Conservation (phyloP, 345 rosid species). For the Eucalyptus victrix region DNA sequence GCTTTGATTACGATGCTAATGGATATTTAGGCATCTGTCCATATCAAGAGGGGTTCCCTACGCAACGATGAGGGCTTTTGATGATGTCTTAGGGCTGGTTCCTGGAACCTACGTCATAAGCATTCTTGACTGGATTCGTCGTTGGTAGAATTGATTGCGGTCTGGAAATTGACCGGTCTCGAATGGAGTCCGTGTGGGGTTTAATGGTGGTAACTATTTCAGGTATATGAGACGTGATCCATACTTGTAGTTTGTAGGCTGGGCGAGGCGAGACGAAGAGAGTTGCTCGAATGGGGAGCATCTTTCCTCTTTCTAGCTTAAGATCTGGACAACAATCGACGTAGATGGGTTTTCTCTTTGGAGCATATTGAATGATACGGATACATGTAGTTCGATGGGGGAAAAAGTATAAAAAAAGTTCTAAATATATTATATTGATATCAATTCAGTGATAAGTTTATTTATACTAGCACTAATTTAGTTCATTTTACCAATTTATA, state of each 20-base stretch:
- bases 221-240: neutral
- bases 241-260: neutral
- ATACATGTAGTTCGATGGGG: neutral
- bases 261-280: neutral
- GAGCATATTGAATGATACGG: neutral
- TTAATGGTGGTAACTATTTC: neutral
- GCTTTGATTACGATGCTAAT: neutral
- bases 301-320: neutral
- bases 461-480: no score
- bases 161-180: neutral
- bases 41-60: neutral
- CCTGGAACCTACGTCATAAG: neutral
- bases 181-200: neutral
- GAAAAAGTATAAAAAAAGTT: no score
- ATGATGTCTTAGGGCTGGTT: neutral
- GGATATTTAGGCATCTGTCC: neutral
- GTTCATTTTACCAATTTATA: no score
- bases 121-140: neutral
- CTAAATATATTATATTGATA: no score
- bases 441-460: fast-evolving
- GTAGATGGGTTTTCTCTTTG: neutral
- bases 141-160: neutral
- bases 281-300: neutral
- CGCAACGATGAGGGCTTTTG: neutral
- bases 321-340: neutral